Conservation (phyloP, 2,329 filamentous ascomycete species). For the Macroventuria anomochaeta region DNA sequence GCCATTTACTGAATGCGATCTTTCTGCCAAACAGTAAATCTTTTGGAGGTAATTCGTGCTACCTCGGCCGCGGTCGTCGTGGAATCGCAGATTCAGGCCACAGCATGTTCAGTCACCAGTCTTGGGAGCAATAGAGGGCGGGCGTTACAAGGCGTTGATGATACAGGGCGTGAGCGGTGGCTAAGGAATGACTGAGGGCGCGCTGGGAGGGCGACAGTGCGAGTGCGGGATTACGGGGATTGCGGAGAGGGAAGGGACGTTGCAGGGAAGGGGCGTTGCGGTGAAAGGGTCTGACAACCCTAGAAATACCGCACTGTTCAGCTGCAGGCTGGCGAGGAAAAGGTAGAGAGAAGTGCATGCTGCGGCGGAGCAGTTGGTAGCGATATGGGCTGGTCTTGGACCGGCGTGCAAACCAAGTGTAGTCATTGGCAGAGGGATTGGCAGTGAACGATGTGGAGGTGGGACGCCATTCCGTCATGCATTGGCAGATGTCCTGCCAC, state of each 20-base stretch:
- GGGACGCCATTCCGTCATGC: conserved; percentile 24
- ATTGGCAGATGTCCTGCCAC: conserved; percentile 8
- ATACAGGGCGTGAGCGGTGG: background rate
- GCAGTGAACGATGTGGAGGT: conserved; percentile 27
- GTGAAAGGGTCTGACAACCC: conserved; percentile 29
- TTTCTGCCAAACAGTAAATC: background rate
- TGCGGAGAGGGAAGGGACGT: too few relatives aligned
- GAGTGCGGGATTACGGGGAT: conserved; percentile 4
- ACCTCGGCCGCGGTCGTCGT: conserved; percentile 40
- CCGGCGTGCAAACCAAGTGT: conserved; percentile 20
- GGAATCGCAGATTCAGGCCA: conserved; percentile 24
- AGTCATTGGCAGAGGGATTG: conserved; percentile 22
- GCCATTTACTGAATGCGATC: conserved; percentile 22
- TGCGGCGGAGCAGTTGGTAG: conserved; percentile 21
- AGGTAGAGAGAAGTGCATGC: conserved; percentile 27
- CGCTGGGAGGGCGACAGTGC: conserved; percentile 1
- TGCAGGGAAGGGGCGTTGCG: conserved; percentile 18
- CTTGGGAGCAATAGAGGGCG: background rate
- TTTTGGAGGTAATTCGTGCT: conserved; percentile 15
- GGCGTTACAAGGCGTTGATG: background rate
- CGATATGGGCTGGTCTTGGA: conserved; percentile 17
- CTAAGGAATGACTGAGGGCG: background rate
- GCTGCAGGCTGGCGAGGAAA: conserved; percentile 22
- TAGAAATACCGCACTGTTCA: conserved; percentile 30
- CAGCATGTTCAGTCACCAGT: conserved; percentile 33